Evolutionary conservation across 2,329 filamentous ascomycete genomes (phyloP).

Genomic region (Ceratocystis cacaofunesta): DNA sequence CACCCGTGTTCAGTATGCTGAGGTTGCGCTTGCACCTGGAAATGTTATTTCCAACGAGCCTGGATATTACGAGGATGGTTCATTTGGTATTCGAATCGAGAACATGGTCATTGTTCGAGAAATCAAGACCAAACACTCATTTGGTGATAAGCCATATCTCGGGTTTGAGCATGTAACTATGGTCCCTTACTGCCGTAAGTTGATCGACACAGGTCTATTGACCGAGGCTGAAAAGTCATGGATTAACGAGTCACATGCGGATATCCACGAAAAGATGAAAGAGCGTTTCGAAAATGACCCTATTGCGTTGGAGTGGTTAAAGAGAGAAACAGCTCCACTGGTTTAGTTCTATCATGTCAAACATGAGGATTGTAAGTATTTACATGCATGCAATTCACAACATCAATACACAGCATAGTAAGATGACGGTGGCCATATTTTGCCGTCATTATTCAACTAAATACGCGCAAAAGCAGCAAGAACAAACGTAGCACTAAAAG

Average conservation of each 20-base stretch:
- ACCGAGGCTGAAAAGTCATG: conserved; percentile 63
- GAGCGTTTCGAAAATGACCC: conserved; percentile 59
- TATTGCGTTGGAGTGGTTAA: conserved; percentile 62
- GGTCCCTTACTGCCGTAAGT: conserved; percentile 81
- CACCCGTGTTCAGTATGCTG: conserved; percentile 77
- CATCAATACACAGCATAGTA: background rate
- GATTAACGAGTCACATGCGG: conserved; percentile 72
- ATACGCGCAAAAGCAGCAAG: conserved; percentile 40
- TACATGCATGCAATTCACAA: background rate
- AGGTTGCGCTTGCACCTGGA: conserved; percentile 76
- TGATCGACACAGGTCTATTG: conserved; percentile 63
- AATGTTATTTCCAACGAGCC: conserved; percentile 95
- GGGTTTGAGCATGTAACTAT: conserved; percentile 96
- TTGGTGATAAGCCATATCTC: conserved; percentile 86
- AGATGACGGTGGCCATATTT: background rate
- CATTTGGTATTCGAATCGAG: conserved; percentile 90
- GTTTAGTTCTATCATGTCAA: conserved; percentile 1
- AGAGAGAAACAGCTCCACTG: conserved; percentile 53
- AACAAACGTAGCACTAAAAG: conserved; percentile 59
- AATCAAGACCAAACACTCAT: conserved; percentile 70
- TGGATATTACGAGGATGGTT: conserved; percentile 91
- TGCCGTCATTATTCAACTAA: conserved; percentile 22
- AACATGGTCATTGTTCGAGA: conserved; percentile 88
- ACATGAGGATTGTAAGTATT: background rate
- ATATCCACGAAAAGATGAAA: conserved; percentile 70